Base-by-base conservation (phyloP, 1,284 basidiomycete genomes). In the Cerrena zonata region DNA sequence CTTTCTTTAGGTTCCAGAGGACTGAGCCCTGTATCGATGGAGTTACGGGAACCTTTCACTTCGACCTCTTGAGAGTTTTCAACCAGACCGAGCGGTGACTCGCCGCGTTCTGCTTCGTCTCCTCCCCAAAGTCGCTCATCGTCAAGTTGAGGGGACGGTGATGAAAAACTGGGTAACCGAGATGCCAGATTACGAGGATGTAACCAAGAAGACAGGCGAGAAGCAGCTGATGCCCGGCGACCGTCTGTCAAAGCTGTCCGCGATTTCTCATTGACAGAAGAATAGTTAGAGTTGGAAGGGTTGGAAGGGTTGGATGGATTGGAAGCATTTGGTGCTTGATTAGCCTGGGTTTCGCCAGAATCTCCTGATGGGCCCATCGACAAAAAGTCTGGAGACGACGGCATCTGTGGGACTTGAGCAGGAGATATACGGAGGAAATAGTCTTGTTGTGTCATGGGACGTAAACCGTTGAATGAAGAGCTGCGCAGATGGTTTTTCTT, bases 51-150 rank as follows among this genome's bases (percentile, higher is more conserved):
- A 19, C 44, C 34, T 11, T 51, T 49, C 42, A 56, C 44, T 21
- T 43, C 52, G 2, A 53, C 38, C 36, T 49, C 53, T 19, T 38
- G 22, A 47, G 18, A 5, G 12, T 5, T 34, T 7, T 21, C 36
- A 15, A 41, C 51, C 5, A 22, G 5, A 10, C 19, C 10, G 36
- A 60, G 51, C 5, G 63, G 59, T 2, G 58, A 56, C 15, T 56
- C 46, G 18, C 65, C 67, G 19, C 62, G 58, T 51, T 73, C 69
- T 1, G 66, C 59, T 18, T 68, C 63, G 39, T 64, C 57, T 47
- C 64, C 62, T 34, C 60, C 59, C 72, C 70, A 74, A n/a, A 72
- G 60, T 10, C 47, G 42, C 37, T 52, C 47, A 11, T 4, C 48
- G 21, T 27, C 24, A 10, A 10, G 19, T 11, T 25, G 10, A 22